Percentiles rank a stretch among this genome's conserved stretches.
Evolutionary conservation across 768 basidiomycete species (phyloP).

Genomic region (Hydnomerulius pinastri): DNA sequence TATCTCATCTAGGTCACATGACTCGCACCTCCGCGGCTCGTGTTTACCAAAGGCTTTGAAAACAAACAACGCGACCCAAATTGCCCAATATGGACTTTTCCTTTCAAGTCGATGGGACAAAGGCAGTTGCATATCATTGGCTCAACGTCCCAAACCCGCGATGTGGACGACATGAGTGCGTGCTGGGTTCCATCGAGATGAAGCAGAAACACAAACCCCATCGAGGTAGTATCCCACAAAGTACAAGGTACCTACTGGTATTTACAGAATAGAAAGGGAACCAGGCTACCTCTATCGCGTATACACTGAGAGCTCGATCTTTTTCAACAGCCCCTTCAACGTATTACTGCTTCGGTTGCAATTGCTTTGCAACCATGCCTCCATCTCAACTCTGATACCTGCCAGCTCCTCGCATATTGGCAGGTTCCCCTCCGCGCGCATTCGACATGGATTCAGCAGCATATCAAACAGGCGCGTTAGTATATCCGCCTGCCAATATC

Average conservation of each 20-base stretch:
- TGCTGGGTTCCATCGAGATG: too few species aligned
- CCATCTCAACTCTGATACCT: slow-evolving; percentile 75
- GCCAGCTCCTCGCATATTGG: slow-evolving; percentile 75
- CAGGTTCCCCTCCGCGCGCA: slow-evolving; percentile 55
- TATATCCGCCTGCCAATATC: slow-evolving; percentile 92
- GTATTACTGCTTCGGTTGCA: slow-evolving; percentile 84
- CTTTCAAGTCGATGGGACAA: too few species aligned
- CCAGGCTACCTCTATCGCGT: too few species aligned
- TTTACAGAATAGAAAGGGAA: too few species aligned
- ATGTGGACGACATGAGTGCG: too few species aligned
- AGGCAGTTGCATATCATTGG: neutral
- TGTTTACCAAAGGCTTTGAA: neutral
- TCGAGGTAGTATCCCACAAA: neutral
- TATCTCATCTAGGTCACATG: slow-evolving; percentile 23
- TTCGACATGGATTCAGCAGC: slow-evolving; percentile 78
- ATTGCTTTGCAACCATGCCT: slow-evolving; percentile 81
- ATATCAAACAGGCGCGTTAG: slow-evolving; percentile 86
- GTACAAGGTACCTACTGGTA: too few species aligned
- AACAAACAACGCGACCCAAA: neutral
- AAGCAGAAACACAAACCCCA: neutral
- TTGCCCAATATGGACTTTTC: neutral
- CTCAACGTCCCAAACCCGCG: too few species aligned
- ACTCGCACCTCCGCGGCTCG: neutral
- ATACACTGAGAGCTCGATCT: slow-evolving; percentile 62
- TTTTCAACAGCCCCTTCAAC: slow-evolving; percentile 80